Evolutionary conservation across 164 flowering plant species (phyloP), one percentile per base, ranked within the genome.

Genomic region (Warburgia ugandensis): DNA sequence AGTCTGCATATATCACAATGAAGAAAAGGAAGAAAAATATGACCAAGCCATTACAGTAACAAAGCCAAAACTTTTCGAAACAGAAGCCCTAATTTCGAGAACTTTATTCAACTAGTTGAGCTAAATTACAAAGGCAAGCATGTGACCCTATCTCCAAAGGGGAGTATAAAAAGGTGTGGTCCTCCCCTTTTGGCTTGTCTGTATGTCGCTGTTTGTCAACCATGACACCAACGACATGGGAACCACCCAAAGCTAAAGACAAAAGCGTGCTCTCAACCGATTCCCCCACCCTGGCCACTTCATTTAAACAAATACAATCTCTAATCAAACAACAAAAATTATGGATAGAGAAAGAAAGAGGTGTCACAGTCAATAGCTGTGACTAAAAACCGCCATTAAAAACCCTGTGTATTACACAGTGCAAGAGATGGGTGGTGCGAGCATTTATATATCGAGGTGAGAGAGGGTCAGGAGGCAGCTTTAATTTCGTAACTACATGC

Each of bases 281-380:
- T 52, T 57, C 67, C 67, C 63, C 71, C 71, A 59, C 68, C 68
- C 63, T 62, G 63, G 61, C 61, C 58, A 43, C n/a, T n/a, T n/a
- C n/a, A n/a, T n/a, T n/a, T n/a, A n/a, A n/a, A n/a, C n/a, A n/a
- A n/a, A n/a, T n/a, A n/a, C n/a, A n/a, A n/a, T n/a, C 29, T 44
- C 44, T 47, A 29, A 35, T 39, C 19, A 56, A 57, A 68, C 31
- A 28, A 56, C 35, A 28, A n/a, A 27, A 8, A 26, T 20, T 23
- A 38, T 31, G 40, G 45, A 39, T 56, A 31, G 17, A 26, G 50
- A 19, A 47, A 14, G 6, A 23, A 20, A 31, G 33, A 48, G 22
- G 30, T 29, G 74, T 66, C 74, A 47, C 26, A 55, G n/a, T n/a
- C n/a, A n/a, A n/a, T n/a, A n/a, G n/a, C n/a, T n/a, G n/a, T n/a